phyloP scores from a whole-genome alignment of 495 filamentous ascomycete species.

The Daldinia childiae region DNA sequence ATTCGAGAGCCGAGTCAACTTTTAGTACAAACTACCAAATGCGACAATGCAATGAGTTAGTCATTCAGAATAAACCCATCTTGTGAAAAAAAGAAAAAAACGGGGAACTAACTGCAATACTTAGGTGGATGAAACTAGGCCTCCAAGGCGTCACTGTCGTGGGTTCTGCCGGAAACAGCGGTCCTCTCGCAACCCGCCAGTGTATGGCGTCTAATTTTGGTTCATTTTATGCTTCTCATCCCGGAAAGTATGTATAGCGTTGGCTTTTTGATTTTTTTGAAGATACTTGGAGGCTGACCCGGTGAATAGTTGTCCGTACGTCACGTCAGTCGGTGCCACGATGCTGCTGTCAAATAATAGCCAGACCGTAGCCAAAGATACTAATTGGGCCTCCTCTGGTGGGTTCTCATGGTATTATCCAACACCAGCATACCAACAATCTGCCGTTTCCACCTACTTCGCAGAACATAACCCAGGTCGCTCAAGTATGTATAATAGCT shows the following conservation, averaged over 20 bases:
- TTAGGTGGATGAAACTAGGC: neutral
- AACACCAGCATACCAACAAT: constrained; percentile 51
- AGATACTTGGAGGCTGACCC: neutral
- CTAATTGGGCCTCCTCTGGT: neutral
- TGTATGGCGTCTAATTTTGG: neutral
- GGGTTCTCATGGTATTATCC: neutral
- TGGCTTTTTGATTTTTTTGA: neutral
- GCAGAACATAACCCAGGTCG: constrained; percentile 49
- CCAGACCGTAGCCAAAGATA: neutral
- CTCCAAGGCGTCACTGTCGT: neutral
- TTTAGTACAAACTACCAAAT: neutral
- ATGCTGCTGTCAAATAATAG: neutral
- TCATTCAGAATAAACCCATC: neutral
- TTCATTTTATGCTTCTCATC: neutral
- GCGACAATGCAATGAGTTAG: neutral
- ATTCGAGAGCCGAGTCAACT: constrained; percentile 42
- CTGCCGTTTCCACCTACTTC: constrained; percentile 64
- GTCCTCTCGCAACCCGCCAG: neutral
- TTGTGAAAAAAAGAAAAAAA: neutral
- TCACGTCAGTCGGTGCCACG: neutral
- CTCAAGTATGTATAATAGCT: constrained; percentile 58
- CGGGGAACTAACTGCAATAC: neutral
- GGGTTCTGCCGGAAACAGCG: neutral
- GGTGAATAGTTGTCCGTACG: neutral
- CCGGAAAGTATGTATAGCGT: neutral